Evolutionary conservation across 768 basidiomycete species (phyloP), one percentile per base, ranked within the genome.

Genomic region (Naganishia onofrii): DNA sequence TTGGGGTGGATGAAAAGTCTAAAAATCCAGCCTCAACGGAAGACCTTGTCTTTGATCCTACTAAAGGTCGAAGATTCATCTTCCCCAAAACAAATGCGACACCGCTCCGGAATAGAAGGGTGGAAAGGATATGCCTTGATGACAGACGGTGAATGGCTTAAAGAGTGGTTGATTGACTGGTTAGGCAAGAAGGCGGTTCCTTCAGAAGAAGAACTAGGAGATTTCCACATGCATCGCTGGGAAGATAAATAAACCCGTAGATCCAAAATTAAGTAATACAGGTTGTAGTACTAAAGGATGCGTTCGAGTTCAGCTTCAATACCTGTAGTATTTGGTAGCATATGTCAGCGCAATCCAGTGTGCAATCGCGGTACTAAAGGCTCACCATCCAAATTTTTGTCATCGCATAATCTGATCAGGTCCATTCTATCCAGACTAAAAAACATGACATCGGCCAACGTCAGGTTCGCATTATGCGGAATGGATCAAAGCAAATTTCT

Each of bases 381-480:
- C 80, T 75, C 28, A 83, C 87, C 86, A 57, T 89, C 88, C 5
- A 95, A 83, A 81, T 96, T 88, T 71, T 84, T 86, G 52, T 78
- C 78, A 71, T 90, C 89, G 77, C 92, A 93, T 51, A 91, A 81
- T 12, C 84, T 83, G 28, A 90, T 89, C 48, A 95, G 82, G 79
- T 95, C 93, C 4, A 85, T 81, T 67, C 92, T 83, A 71, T 89
- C 87, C 83, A 95, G 84, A 76, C 79, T 23, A 36, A 19, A 38
- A 57, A 31, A n/a, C n/a, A n/a, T 31, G 42, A 42, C 8, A 17
- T 42, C 9, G 21, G 21, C 26, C 44, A 38, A 26, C 53, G 36
- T 46, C 15, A 13, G 42, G 32, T 12, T 13, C n/a, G 29, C 3
- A 31, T 2, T 19, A 32, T 63, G 26, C 23, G 19, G 42, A 10